Conservation (phyloP, 768 basidiomycete genomes). For the Brasilioporus rufonigricans region DNA sequence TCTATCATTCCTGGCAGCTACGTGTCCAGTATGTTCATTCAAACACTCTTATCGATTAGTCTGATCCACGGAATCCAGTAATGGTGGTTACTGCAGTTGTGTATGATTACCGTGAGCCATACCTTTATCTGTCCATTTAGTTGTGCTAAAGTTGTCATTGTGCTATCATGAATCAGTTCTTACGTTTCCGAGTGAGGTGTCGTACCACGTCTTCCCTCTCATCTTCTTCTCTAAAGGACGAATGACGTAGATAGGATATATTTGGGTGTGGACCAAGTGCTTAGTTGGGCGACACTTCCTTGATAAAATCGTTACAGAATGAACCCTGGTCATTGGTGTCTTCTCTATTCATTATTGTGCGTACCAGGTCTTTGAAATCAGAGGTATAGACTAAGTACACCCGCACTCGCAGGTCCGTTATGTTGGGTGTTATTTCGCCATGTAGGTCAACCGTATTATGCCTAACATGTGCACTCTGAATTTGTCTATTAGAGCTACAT, state of each 20-base stretch:
- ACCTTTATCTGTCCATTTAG: no score
- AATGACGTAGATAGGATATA: constrained; percentile 5
- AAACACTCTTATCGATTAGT: neutral
- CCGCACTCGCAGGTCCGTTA: constrained; percentile 9
- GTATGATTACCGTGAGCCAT: constrained; percentile 4
- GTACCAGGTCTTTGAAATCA: neutral
- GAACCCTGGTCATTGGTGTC: constrained; percentile 11
- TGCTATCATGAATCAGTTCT: constrained; percentile 7
- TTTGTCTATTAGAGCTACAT: no score
- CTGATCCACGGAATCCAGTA: neutral
- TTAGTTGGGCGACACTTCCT: neutral
- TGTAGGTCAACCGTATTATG: neutral
- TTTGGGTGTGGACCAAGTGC: constrained; percentile 8
- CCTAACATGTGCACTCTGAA: neutral
- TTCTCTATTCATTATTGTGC: constrained; percentile 7
- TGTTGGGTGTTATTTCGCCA: constrained; percentile 7
- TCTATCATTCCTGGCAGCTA: no score
- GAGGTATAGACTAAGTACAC: neutral
- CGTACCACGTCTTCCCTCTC: no score
- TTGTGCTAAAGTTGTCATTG: neutral
- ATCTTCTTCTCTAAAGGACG: no score
- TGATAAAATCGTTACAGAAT: constrained; percentile 3
- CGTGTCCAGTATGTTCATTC: neutral
- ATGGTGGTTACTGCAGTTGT: neutral
- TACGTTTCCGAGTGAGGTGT: constrained; percentile 9